Conservation (phyloP, 768 basidiomycete genomes). For the Tulasnella sp. region DNA sequence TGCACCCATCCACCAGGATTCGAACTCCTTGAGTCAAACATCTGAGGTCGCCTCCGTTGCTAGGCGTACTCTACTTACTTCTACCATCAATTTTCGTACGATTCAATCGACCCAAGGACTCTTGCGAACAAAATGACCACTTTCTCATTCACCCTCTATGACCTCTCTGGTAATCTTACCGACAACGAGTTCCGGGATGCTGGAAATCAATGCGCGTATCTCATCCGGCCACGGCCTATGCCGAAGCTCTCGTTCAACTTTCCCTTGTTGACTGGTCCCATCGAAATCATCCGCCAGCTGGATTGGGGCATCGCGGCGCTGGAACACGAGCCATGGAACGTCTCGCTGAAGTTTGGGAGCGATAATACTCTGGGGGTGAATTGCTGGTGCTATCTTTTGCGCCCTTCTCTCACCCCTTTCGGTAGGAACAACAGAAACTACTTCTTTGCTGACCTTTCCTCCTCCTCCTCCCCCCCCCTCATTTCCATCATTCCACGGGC, state of each 20-base stretch:
- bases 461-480: neutral
- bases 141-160: slow-evolving; percentile 17
- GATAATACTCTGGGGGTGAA: slow-evolving; percentile 1
- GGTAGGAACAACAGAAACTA: too few relatives aligned
- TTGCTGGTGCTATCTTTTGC: neutral
- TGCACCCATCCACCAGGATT: too few relatives aligned
- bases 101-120: too few relatives aligned
- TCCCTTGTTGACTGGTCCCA: slow-evolving; percentile 2
- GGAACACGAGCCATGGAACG: slow-evolving; percentile 16
- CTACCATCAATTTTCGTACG: too few relatives aligned
- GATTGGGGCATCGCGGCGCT: slow-evolving; percentile 15
- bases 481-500: neutral
- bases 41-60: too few relatives aligned
- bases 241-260: neutral
- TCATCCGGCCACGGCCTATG: slow-evolving; percentile 4
- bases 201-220: slow-evolving; percentile 8
- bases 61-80: too few relatives aligned
- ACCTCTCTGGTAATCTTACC: slow-evolving; percentile 16
- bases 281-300: slow-evolving; percentile 17
- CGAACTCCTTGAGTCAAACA: too few relatives aligned
- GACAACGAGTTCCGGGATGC: slow-evolving; percentile 18
- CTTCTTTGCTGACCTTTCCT: neutral
- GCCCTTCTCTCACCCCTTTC: too few relatives aligned
- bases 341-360: neutral
- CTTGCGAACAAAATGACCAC: slow-evolving; percentile 2